phyloP scores from a whole-genome alignment of 2,329 filamentous ascomycete species.

The Elsinoe fawcettii region DNA sequence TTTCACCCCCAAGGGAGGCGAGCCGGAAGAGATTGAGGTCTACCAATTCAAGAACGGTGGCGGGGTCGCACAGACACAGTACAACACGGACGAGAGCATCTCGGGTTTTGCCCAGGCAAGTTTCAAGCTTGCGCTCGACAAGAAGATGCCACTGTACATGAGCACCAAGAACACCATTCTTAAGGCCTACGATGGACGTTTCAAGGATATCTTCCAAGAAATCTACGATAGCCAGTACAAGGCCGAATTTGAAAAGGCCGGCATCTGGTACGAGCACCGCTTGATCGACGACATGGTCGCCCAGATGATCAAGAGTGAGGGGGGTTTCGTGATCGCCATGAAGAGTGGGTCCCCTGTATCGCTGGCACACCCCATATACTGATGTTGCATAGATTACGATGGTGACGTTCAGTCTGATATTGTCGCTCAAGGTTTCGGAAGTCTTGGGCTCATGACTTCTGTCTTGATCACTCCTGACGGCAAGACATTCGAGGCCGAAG shows the following conservation, averaged over 20 bases:
- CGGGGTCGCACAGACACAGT: constrained; percentile 88
- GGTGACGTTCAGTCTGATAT: constrained; percentile 98
- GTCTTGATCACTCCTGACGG: constrained; percentile 94
- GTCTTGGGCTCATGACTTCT: constrained; percentile 96
- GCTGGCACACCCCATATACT: constrained; percentile 15
- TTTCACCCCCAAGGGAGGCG: constrained; percentile 73
- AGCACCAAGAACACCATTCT: constrained; percentile 99
- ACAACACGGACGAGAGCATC: constrained; percentile 97
- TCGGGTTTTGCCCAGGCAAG: constrained; percentile 88
- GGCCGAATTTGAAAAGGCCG: constrained; percentile 79
- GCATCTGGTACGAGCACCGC: constrained; percentile 98
- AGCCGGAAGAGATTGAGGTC: constrained; percentile 81
- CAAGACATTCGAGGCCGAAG: constrained; percentile 95
- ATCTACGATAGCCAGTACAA: constrained; percentile 85
- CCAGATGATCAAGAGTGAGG: constrained; percentile 98
- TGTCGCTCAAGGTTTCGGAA: constrained; percentile 95
- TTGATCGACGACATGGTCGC: constrained; percentile 99
- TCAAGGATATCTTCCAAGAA: constrained; percentile 99
- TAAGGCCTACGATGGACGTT: constrained; percentile 96
- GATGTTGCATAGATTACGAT: constrained; percentile 68
- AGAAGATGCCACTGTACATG: constrained; percentile 94
- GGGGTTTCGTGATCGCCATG: constrained; percentile 93
- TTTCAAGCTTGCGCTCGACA: constrained; percentile 88
- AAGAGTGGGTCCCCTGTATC: constrained; percentile 63
- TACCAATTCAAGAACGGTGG: constrained; percentile 71